phyloP scores from a whole-genome alignment of 2,329 filamentous ascomycete genomes.

The Fusarium sp. region DNA sequence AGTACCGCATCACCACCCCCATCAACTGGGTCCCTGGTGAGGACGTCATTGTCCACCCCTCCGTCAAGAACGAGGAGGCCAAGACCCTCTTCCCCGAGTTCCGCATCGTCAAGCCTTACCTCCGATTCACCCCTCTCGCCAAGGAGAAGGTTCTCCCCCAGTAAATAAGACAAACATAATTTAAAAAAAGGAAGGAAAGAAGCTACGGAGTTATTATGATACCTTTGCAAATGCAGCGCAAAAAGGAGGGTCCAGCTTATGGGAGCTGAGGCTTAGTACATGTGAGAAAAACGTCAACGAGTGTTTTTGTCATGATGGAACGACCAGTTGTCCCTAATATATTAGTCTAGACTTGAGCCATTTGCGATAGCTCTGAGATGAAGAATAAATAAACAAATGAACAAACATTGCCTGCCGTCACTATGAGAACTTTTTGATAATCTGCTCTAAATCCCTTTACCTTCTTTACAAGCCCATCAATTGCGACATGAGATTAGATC shows the following conservation, averaged over 20 bases:
- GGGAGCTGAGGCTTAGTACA: constrained; percentile 36
- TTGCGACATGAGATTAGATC: constrained; percentile 18
- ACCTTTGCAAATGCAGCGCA: constrained; percentile 44
- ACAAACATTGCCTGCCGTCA: not conserved
- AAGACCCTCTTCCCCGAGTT: constrained; percentile 88
- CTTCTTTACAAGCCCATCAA: constrained; percentile 2
- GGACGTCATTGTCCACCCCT: constrained; percentile 91
- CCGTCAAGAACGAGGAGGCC: constrained; percentile 85
- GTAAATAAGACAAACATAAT: constrained; percentile 23
- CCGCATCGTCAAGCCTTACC: constrained; percentile 77
- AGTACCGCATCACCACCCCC: constrained; percentile 87
- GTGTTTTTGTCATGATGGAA: constrained; percentile 33
- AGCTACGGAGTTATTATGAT: constrained; percentile 39
- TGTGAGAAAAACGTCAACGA: constrained; percentile 5
- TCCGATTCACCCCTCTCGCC: constrained; percentile 78
- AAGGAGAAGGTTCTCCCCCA: constrained; percentile 59
- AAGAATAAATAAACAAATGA: constrained; percentile 48
- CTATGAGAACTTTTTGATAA: too few species aligned
- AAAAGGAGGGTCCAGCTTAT: not conserved
- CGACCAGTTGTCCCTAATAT: constrained; percentile 8
- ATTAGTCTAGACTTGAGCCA: constrained; percentile 34
- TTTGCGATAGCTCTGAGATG: constrained; percentile 40
- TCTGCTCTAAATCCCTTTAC: not conserved
- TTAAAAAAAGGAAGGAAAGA: not conserved
- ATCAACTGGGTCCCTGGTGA: constrained; percentile 92